Conservation (phyloP, 306 rosid species). For the Prunus davidiana region DNA sequence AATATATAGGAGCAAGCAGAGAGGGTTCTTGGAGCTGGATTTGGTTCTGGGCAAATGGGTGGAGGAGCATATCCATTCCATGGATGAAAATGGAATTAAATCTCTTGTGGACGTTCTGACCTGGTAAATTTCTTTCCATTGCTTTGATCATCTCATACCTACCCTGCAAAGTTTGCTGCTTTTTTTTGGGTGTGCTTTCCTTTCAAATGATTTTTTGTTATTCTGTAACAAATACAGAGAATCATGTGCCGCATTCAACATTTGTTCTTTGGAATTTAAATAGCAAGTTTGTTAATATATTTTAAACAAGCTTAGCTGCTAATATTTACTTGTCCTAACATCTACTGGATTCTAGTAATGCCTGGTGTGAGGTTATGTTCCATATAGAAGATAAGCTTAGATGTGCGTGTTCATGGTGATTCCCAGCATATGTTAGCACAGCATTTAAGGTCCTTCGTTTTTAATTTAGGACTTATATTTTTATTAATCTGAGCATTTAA, state of each 20-base stretch:
- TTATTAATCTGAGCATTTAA: background rate
- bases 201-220: background rate
- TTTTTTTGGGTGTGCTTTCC: background rate
- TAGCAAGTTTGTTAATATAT: background rate
- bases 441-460: background rate
- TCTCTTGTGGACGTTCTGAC: conserved; percentile 65
- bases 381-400: background rate
- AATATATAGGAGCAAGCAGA: conserved; percentile 84
- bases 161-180: background rate
- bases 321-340: background rate
- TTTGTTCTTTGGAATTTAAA: background rate
- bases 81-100: conserved; percentile 65
- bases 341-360: background rate
- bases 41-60: conserved; percentile 96
- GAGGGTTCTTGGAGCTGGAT: conserved; percentile 85
- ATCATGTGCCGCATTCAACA: background rate
- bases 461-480: background rate
- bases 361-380: background rate
- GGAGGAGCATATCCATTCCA: conserved; percentile 59
- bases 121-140: conserved; percentile 35
- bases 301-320: background rate
- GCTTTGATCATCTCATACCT: background rate
- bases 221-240: background rate
- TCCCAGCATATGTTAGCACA: background rate
- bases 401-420: background rate